Conservation (phyloP, 345 rosid genomes). For the Viola odorata region DNA sequence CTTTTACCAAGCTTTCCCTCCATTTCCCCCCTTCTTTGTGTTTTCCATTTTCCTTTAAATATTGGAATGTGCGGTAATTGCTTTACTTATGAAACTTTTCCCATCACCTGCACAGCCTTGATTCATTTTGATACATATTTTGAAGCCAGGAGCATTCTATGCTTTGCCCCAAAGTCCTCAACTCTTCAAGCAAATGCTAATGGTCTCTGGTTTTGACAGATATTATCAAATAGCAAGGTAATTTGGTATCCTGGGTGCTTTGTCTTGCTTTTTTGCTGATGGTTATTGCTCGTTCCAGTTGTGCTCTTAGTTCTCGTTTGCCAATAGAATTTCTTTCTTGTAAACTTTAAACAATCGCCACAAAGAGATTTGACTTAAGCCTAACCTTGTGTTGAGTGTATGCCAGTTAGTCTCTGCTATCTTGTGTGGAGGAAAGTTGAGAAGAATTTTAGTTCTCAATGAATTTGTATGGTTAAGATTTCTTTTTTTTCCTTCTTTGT, state of each 20-base stretch:
- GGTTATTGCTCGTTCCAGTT: not conserved
- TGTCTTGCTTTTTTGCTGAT: slow-evolving; percentile 1
- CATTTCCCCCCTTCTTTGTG: not conserved
- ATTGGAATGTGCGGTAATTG: not conserved
- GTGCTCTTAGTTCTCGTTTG: slow-evolving; percentile 1
- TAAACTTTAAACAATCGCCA: not conserved
- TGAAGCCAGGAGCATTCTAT: slow-evolving; percentile 98
- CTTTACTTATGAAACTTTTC: slow-evolving; percentile 14
- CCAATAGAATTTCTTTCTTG: not conserved
- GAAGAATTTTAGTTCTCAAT: not conserved
- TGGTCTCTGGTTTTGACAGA: slow-evolving; percentile 96
- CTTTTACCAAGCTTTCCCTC: slow-evolving; percentile 3
- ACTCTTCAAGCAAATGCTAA: slow-evolving; percentile 91
- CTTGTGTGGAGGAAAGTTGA: not conserved
- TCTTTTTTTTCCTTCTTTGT: slow-evolving; percentile 10
- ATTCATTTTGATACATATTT: slow-evolving; percentile 38
- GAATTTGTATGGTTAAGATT: not conserved
- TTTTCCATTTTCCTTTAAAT: not conserved
- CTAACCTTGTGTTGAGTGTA: not conserved
- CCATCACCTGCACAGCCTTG: slow-evolving; percentile 25
- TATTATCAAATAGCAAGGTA: slow-evolving; percentile 97
- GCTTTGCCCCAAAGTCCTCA: slow-evolving; percentile 98
- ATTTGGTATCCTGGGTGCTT: slow-evolving; percentile 15
- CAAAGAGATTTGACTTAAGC: not conserved
- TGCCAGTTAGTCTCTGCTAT: not conserved